Percentiles rank a stretch among this genome's conserved stretches.
Evolutionary conservation across 331 rosid genomes (phyloP).

Genomic region (Erythrophleum ivorense): DNA sequence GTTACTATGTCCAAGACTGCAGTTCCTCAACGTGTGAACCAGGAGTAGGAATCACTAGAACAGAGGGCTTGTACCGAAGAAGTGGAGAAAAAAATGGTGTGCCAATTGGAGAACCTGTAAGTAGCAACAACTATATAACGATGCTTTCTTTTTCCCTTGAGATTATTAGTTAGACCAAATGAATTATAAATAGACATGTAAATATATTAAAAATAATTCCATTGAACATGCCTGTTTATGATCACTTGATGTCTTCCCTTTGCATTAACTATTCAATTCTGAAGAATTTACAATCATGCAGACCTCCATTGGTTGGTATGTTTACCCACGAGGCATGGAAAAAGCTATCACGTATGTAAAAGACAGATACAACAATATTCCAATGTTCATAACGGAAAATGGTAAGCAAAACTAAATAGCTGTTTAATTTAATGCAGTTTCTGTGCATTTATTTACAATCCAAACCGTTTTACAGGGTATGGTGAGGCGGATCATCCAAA

Average conservation of each 20-base stretch:
- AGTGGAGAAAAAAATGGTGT: slow-evolving; percentile 41
- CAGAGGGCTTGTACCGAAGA: slow-evolving; percentile 24
- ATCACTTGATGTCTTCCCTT: neutral
- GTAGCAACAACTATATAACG: slow-evolving; percentile 18
- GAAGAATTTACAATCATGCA: slow-evolving; percentile 30
- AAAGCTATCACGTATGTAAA: slow-evolving; percentile 53
- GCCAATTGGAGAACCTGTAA: slow-evolving; percentile 54
- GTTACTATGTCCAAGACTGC: slow-evolving; percentile 59
- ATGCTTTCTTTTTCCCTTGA: neutral
- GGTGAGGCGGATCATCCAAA: slow-evolving; percentile 39
- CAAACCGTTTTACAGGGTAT: slow-evolving; percentile 47
- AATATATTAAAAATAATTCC: neutral
- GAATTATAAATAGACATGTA: no score
- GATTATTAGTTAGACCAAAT: neutral
- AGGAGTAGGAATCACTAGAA: slow-evolving; percentile 50
- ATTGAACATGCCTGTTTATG: neutral
- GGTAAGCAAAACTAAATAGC: slow-evolving; percentile 41
- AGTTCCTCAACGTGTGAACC: slow-evolving; percentile 53
- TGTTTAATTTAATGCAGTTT: slow-evolving; percentile 1
- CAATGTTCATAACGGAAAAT: slow-evolving; percentile 72
- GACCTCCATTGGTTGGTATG: slow-evolving; percentile 54
- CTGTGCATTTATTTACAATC: neutral
- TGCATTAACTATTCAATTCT: neutral
- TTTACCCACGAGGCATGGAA: slow-evolving; percentile 66
- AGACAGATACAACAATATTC: slow-evolving; percentile 61